Conservation (phyloP, 805 yeast species). For the Saturnispora silvae region DNA sequence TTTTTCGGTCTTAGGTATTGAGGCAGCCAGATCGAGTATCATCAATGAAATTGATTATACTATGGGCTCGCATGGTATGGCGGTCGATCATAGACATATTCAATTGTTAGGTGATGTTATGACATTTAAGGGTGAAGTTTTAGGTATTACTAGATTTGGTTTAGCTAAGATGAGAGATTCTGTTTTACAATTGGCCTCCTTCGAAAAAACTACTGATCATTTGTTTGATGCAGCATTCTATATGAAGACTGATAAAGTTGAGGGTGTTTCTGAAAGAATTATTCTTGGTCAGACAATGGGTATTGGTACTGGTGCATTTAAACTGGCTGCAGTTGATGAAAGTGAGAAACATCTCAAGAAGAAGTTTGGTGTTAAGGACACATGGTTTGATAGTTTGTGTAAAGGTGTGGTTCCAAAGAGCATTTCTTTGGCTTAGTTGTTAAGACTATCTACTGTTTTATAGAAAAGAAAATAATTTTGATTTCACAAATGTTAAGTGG, state of each 20-base stretch:
- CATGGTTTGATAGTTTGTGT: conserved; percentile 39
- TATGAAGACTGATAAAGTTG: conserved; percentile 91
- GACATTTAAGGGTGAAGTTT: conserved; percentile 97
- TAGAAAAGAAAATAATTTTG: no score
- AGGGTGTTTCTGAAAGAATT: conserved; percentile 97
- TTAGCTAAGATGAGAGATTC: conserved; percentile 97
- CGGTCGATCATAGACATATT: conserved; percentile 98
- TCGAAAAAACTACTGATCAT: conserved; percentile 97
- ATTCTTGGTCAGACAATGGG: conserved; percentile 96
- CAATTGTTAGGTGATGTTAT: conserved; percentile 95
- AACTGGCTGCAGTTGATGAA: conserved; percentile 55
- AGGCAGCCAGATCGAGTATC: conserved; percentile 92
- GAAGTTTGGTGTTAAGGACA: conserved; percentile 30
- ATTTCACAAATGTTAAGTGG: no score
- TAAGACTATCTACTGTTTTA: conserved; percentile 1
- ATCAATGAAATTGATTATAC: conserved; percentile 93
- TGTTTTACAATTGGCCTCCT: conserved; percentile 91
- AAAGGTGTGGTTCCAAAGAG: conserved; percentile 15
- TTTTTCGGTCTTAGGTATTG: conserved; percentile 84
- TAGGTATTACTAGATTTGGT: conserved; percentile 97
- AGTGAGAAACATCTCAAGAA: conserved; percentile 15
- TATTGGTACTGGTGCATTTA: conserved; percentile 95
- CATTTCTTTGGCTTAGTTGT: conserved; percentile 11
- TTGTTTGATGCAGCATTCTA: conserved; percentile 96
- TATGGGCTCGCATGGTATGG: conserved; percentile 99